Evolutionary conservation across 139 green algal genomes (phyloP).

Genomic region (Volvox reticuliferus): DNA sequence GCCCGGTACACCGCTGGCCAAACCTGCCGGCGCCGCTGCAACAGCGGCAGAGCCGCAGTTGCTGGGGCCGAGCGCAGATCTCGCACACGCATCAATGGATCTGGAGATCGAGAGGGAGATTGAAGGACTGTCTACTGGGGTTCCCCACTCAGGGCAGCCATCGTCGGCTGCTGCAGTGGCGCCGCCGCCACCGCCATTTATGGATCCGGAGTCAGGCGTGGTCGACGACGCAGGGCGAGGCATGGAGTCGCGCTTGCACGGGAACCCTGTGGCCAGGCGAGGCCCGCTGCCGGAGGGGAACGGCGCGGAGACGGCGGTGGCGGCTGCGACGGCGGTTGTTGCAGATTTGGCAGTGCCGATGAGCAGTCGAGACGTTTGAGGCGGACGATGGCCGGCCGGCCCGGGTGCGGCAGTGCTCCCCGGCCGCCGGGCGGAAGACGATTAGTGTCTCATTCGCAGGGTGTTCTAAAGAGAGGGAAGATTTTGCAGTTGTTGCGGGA

Average conservation of each 20-base stretch:
- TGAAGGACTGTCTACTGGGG: neutral
- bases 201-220: neutral
- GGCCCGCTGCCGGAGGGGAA: neutral
- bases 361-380: neutral
- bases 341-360: neutral
- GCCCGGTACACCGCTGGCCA: conserved; percentile 4
- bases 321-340: neutral
- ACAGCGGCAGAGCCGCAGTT: neutral
- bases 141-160: neutral
- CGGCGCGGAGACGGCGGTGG: neutral
- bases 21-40: neutral
- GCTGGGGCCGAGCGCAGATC: neutral
- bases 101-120: neutral
- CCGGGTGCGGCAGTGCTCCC: too few relatives aligned
- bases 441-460: too few relatives aligned
- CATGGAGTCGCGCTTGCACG: neutral
- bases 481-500: too few relatives aligned
- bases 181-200: neutral
- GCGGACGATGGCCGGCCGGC: neutral
- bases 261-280: too few relatives aligned
- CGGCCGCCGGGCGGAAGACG: too few relatives aligned
- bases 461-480: too few relatives aligned
- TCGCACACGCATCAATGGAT: neutral
- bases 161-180: neutral
- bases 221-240: neutral